phyloP scores from a whole-genome alignment of 192 early-diverging fungal genomes.

The Chytriomyces sp. region DNA sequence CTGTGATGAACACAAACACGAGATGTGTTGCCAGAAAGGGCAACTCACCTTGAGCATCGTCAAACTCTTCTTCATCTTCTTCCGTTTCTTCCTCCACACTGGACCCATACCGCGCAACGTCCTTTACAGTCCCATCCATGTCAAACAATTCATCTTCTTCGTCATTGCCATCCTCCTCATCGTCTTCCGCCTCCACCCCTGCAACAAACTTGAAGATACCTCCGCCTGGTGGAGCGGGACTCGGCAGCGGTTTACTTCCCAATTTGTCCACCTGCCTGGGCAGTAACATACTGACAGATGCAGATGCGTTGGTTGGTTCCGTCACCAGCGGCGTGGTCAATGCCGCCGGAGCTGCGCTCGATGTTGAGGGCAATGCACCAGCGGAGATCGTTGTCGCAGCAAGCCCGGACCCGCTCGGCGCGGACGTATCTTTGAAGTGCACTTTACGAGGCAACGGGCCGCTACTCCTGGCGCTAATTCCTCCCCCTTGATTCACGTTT shows the following conservation, averaged over 20 bases:
- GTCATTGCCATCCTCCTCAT: background rate
- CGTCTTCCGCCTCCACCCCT: background rate
- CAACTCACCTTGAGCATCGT: too few species aligned
- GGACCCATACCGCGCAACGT: background rate
- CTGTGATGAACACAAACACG: too few species aligned
- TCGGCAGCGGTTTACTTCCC: constrained; percentile 8
- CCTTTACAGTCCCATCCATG: constrained; percentile 14
- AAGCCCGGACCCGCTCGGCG: background rate
- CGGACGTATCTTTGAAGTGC: constrained; percentile 15
- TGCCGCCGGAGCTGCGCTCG: too few species aligned
- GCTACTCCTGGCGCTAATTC: background rate
- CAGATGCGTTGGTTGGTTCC: too few species aligned
- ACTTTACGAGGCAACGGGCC: constrained; percentile 13
- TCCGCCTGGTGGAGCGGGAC: constrained; percentile 2
- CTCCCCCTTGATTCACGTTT: too few species aligned
- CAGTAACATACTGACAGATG: too few species aligned
- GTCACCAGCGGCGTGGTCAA: too few species aligned
- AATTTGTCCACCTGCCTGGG: too few species aligned
- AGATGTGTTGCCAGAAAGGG: too few species aligned
- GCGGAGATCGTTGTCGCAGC: background rate
- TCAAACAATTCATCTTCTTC: too few species aligned
- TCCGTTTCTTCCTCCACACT: constrained; percentile 1
- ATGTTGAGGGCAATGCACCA: too few species aligned
- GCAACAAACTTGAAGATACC: constrained; percentile 5
- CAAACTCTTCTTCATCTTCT: constrained; percentile 19